These are phyloP conservation scores for Cyclotella choctawhatcheeana DNA, from an alignment of 108 stramenopile species.

Conservation along the genomic window DNA sequence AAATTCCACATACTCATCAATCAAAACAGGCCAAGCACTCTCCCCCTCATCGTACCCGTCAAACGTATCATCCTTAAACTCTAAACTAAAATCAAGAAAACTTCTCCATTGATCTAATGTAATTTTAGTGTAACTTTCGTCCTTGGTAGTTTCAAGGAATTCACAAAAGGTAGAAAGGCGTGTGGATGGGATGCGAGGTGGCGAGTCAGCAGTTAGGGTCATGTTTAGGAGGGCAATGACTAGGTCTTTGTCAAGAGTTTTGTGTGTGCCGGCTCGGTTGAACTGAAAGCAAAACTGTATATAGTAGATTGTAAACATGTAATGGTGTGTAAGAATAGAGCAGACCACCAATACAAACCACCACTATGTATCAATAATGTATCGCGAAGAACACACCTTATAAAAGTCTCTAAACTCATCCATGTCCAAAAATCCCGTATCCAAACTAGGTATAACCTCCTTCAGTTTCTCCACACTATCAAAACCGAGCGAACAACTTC, in stretches of 20 bases:
- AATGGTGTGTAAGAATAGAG: too few relatives aligned
- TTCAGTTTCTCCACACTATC: constrained; percentile 73
- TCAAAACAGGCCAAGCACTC: constrained; percentile 87
- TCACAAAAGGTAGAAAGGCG: constrained; percentile 72
- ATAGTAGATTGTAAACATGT: constrained; percentile 1
- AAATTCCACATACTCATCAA: constrained; percentile 85
- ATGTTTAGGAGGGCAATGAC: constrained; percentile 77
- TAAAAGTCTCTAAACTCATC: constrained; percentile 90
- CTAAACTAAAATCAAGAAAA: constrained; percentile 87
- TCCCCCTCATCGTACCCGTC: constrained; percentile 77
- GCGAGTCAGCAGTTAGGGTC: constrained; percentile 52
- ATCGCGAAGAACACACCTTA: constrained; percentile 70
- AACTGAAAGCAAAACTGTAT: constrained; percentile 88
- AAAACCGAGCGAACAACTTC: constrained; percentile 60
- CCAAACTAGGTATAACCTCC: constrained; percentile 68
- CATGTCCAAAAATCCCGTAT: constrained; percentile 88
- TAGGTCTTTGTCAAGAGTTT: constrained; percentile 90
- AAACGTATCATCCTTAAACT: constrained; percentile 60
- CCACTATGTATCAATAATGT: too few relatives aligned
- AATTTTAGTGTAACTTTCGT: constrained; percentile 68
- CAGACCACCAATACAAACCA: too few relatives aligned
- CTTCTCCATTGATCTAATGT: constrained; percentile 89
- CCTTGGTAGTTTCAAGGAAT: constrained; percentile 66
- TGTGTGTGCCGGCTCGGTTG: constrained; percentile 90
- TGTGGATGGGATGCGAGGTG: constrained; percentile 33